Evolutionary conservation across 169 alveolate species (phyloP), one percentile per base, ranked within the genome.

Genomic region (Cryptosporidium xiaoi): DNA sequence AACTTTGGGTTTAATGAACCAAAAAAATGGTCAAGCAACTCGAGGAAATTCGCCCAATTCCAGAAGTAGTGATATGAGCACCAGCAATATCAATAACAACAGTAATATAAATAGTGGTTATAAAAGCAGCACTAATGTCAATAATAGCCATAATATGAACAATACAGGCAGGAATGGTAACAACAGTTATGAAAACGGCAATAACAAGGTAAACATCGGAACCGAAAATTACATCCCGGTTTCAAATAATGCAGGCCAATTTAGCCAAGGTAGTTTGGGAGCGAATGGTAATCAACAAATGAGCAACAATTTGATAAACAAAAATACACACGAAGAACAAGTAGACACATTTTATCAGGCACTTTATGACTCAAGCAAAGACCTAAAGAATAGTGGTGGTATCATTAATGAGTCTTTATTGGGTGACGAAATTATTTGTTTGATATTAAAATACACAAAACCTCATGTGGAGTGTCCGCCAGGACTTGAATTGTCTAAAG

Each of bases 331-430:
- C 2, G 48, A 40, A 40, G 48, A 40, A 40, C 4, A 8, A 40
- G 48, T 40, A 8, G 87, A 77, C 27, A 77, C 71, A 60, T 77
- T 77, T 77, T 77, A 77, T 44, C 71, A 77, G 33, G 87, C 87
- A 7, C 65, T 77, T 5, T 77, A 77, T 24, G 64, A 77, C 36
- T 77, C 87, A 20, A 77, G 77, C 24, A 60, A 20, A 18, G 71
- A 48, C 18, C 33, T 77, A 18, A 77, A 36, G 40, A 62, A 77
- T 24, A 56, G 40, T 29, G 83, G 83, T 5, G 87, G 87, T 33
- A 62, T 77, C 8, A 60, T 77, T n/a, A 77, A 60, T 48, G 87
- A 77, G 62, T 56, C 87, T 56, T 62, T 62, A 36, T 27, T 77
- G 29, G 87, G 87, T 7, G 87, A 77, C 16, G 77, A 77, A 48